Evolutionary conservation across 352 stramenopile species (phyloP).

Genomic region (Globisporangium viniferum): DNA sequence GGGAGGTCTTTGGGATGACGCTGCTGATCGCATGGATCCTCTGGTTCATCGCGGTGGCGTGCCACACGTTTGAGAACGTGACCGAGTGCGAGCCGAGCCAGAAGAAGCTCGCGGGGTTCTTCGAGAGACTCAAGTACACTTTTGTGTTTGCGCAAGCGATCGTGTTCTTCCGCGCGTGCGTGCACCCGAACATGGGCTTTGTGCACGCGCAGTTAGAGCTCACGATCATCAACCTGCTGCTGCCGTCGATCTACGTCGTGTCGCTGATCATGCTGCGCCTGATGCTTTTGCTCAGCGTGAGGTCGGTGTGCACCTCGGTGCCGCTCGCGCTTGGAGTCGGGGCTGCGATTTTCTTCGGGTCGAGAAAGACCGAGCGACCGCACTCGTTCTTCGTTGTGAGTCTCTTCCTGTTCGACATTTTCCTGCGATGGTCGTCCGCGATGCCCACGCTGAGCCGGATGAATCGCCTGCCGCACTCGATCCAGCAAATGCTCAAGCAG

Average conservation of each 20-base stretch:
- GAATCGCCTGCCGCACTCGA: constrained; percentile 31
- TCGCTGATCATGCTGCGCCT: constrained; percentile 78
- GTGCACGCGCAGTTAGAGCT: constrained; percentile 85
- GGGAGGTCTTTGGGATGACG: constrained; percentile 82
- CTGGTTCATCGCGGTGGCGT: constrained; percentile 77
- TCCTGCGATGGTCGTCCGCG: constrained; percentile 50
- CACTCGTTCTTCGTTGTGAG: constrained; percentile 73
- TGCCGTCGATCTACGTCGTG: constrained; percentile 85
- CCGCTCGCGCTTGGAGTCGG: constrained; percentile 52
- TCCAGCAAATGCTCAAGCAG: constrained; percentile 67
- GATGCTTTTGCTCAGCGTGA: constrained; percentile 52
- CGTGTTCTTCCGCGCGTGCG: constrained; percentile 71
- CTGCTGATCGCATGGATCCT: constrained; percentile 77
- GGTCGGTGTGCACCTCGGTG: constrained; percentile 40
- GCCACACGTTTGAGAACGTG: constrained; percentile 54
- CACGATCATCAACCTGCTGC: constrained; percentile 85
- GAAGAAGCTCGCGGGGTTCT: constrained; percentile 60
- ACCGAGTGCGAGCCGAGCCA: constrained; percentile 56
- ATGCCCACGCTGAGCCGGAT: constrained; percentile 50
- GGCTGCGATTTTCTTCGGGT: constrained; percentile 56
- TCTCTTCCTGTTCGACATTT: constrained; percentile 76
- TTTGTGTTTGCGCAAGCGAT: constrained; percentile 78
- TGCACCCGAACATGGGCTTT: constrained; percentile 84
- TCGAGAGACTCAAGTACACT: constrained; percentile 80
- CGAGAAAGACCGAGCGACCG: constrained; percentile 73